Evolutionary conservation across 108 stramenopile genomes (phyloP), one percentile per base, ranked within the genome.

Genomic region (Nitzschia palea): DNA sequence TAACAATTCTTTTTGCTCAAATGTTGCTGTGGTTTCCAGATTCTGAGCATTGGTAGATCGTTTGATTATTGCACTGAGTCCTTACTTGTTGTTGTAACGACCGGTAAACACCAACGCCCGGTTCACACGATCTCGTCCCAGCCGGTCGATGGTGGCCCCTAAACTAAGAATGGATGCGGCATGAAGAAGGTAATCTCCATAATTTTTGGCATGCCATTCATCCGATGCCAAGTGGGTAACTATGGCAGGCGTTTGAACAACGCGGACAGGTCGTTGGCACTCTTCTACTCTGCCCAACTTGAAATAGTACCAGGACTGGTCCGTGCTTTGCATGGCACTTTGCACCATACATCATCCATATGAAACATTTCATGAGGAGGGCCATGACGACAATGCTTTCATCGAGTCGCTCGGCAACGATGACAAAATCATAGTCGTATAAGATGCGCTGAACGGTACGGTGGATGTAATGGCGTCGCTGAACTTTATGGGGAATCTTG

Each of bases 111-210:
- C 25, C 64, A 82, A 26, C 5, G 62, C 53, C 20, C 25, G 34
- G 3, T 75, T 70, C 43, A 85, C 74, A 12, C 25, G 30, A 15
- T 60, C 43, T 36, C 48, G 53, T 28, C 85, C 85, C 20, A 86
- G 28, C n/a, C n/a, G 27, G 17, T 70, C 67, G 54, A 86, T 86
- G 1, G 85, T 86, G 44, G 44, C n/a, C 23, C 82, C 85, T 48
- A 86, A 68, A 62, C 81, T 82, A 32, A 48, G 50, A 28, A 67
- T 63, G 17, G 76, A 81, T 22, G 72, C 69, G 1, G 60, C 35
- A 37, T 79, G 54, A 22, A 86, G 37, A 1, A 80, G 31, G 53
- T 71, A 69, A 56, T 83, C 82, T 12, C 72, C 78, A 44, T 77
- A 71, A 37, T 70, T 72, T 60, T 60, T 26, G 14, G 71, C 71